Evolutionary conservation across 768 basidiomycete species (phyloP).

Genomic region (Macrolepiota albuminosa): DNA sequence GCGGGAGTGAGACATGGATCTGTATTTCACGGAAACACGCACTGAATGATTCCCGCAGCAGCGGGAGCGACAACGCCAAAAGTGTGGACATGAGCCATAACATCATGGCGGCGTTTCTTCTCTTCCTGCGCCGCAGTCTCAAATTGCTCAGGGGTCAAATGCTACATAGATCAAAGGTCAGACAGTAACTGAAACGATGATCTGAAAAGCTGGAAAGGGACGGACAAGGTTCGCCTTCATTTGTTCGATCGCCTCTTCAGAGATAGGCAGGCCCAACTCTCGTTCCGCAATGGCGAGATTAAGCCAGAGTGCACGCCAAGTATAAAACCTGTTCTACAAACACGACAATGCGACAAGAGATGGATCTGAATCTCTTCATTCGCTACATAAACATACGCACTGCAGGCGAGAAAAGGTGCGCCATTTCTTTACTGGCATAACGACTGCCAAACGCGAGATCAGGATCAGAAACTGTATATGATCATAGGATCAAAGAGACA

Average conservation of each 20-base stretch:
- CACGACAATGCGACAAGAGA: neutral
- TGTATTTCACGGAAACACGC: constrained; percentile 18
- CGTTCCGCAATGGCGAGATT: constrained; percentile 96
- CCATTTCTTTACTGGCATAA: constrained; percentile 99
- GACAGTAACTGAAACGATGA: neutral
- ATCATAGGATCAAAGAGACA: neutral
- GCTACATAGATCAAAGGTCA: constrained; percentile 31
- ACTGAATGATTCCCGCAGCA: constrained; percentile 96
- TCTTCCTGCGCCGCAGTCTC: constrained; percentile 90
- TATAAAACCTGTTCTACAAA: constrained; percentile 83
- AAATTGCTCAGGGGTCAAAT: constrained; percentile 86
- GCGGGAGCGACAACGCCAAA: constrained; percentile 92
- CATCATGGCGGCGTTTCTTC: constrained; percentile 96
- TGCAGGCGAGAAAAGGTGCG: constrained; percentile 90
- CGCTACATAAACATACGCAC: constrained; percentile 41
- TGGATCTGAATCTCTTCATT: neutral
- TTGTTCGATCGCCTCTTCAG: constrained; percentile 88
- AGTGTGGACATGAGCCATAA: constrained; percentile 99
- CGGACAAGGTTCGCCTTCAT: constrained; percentile 91
- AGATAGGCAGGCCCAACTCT: constrained; percentile 86
- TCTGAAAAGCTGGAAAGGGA: neutral
- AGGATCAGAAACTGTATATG: constrained; percentile 4
- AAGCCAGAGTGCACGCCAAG: constrained; percentile 95
- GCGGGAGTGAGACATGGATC: neutral
- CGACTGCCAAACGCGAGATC: constrained; percentile 49